Conservation (phyloP, 2,329 filamentous ascomycete species). For the Talaromyces piceae region DNA sequence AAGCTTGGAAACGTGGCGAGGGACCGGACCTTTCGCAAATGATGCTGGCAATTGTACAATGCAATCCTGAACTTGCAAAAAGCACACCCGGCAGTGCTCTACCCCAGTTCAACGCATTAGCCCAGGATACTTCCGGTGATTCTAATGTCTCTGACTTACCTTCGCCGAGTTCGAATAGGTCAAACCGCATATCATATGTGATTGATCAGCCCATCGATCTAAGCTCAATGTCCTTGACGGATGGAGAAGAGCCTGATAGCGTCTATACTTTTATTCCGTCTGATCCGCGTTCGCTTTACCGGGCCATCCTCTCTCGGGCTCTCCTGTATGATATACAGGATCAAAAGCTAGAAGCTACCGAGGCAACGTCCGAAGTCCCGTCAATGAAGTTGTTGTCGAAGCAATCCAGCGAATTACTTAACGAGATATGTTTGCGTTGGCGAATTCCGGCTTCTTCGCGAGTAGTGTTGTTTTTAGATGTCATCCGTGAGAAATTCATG, state of each 20-base stretch:
- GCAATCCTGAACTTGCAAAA: constrained; percentile 77
- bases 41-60: constrained; percentile 83
- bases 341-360: constrained; percentile 43
- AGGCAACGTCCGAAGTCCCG: constrained; percentile 41
- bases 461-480: constrained; percentile 74
- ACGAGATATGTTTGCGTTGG: constrained; percentile 82
- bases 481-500: constrained; percentile 74
- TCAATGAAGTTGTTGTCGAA: constrained; percentile 58
- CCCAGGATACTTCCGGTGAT: constrained; percentile 28
- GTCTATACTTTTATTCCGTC: constrained; percentile 85
- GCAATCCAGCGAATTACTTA: constrained; percentile 72
- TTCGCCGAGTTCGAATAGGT: constrained; percentile 39
- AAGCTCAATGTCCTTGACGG: constrained; percentile 55
- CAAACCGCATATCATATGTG: constrained; percentile 45
- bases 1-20: constrained; percentile 87
- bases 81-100: constrained; percentile 56
- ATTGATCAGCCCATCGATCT: constrained; percentile 58
- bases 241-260: constrained; percentile 39
- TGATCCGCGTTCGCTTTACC: constrained; percentile 75
- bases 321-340: constrained; percentile 56
- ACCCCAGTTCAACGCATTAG: constrained; percentile 44
- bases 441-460: constrained; percentile 77
- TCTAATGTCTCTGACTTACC: constrained; percentile 40
- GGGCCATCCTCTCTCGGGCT: constrained; percentile 70
- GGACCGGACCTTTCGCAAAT: constrained; percentile 80